Evolutionary conservation across 192 early-diverging fungal genomes (phyloP).

Genomic region (Entomortierella parvispora): DNA sequence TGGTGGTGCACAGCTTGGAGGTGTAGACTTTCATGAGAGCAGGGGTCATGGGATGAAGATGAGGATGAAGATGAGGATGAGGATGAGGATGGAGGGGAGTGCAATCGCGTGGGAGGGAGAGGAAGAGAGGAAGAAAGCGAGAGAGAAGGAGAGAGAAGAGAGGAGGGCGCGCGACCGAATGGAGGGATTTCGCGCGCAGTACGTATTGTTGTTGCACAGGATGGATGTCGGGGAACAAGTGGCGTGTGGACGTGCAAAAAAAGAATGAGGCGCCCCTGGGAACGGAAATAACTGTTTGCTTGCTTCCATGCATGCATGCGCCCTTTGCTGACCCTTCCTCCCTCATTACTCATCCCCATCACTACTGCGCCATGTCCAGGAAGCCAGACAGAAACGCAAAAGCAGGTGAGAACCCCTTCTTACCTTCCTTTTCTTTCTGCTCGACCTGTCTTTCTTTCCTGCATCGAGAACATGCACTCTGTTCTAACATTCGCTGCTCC

Average conservation of each 20-base stretch:
- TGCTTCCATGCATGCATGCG: not conserved
- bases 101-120: not conserved
- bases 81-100: not conserved
- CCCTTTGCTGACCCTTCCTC: not conserved
- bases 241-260: not conserved
- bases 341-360: not conserved
- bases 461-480: not conserved
- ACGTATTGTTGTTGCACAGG: no score
- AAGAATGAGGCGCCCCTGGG: no score
- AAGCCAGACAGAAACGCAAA: conserved; percentile 38
- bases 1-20: conserved; percentile 39
- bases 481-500: not conserved
- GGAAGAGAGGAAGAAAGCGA: not conserved
- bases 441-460: not conserved
- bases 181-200: no score
- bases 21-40: conserved; percentile 45
- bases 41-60: conserved; percentile 14
- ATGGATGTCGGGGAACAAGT: no score
- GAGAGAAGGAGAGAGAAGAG: no score
- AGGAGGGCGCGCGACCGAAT: no score
- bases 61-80: no score
- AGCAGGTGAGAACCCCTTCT: conserved; percentile 1
- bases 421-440: not conserved
- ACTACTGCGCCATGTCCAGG: conserved; percentile 27
- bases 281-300: no score